Conservation (phyloP, 1,139 yeast genomes). For the Kluyveromyces marxianus region DNA sequence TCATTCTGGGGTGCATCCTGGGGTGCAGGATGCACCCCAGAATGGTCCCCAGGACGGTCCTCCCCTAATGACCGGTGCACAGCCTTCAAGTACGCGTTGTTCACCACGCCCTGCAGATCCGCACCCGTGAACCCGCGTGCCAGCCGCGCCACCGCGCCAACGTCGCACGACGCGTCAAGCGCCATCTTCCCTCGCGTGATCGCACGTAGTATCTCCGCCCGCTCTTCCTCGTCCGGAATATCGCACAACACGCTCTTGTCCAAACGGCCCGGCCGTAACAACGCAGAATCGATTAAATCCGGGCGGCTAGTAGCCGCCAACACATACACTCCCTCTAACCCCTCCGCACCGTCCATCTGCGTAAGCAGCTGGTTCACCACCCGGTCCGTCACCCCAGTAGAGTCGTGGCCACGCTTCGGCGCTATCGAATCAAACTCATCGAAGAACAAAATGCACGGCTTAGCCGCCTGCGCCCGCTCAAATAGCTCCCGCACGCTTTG, state of each 20-base stretch:
- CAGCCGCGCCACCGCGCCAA: constrained; percentile 47
- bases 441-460: constrained; percentile 84
- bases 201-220: constrained; percentile 59
- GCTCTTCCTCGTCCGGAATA: constrained; percentile 65
- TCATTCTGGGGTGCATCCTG: too few species aligned
- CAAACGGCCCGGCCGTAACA: constrained; percentile 89
- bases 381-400: constrained; percentile 96
- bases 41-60: not conserved
- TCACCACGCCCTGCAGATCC: constrained; percentile 86
- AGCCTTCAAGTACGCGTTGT: constrained; percentile 86
- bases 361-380: constrained; percentile 96
- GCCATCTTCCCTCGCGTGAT: constrained; percentile 41
- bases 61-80: constrained; percentile 66
- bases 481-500: constrained; percentile 89
- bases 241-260: constrained; percentile 90
- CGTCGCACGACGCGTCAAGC: constrained; percentile 39
- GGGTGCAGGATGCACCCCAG: too few species aligned
- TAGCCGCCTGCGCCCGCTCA: constrained; percentile 70
- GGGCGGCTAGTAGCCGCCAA: constrained; percentile 95
- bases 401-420: constrained; percentile 96
- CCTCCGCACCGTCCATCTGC: constrained; percentile 99
- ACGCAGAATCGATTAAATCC: constrained; percentile 89
- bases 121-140: constrained; percentile 90
- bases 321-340: constrained; percentile 92
- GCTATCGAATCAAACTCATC: constrained; percentile 98